These are phyloP conservation scores for Aegilops bicornis DNA, from an alignment of 176 grass and related monocot genomes.

Conservation along the genomic window DNA sequence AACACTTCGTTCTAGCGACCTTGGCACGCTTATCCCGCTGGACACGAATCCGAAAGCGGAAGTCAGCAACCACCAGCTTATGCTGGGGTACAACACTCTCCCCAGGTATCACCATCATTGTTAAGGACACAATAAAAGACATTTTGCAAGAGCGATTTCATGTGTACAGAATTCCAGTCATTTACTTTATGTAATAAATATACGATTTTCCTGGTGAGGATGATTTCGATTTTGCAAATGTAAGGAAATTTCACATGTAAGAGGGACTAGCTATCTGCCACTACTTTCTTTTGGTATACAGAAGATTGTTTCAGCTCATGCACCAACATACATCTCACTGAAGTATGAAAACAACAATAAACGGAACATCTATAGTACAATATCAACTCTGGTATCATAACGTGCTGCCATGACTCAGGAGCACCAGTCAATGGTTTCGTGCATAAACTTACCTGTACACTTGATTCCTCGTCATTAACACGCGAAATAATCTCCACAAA, in stretches of 20 bases:
- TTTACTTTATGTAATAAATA: slow-evolving; percentile 10
- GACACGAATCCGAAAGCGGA: no score
- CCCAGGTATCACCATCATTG: no score
- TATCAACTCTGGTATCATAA: slow-evolving; percentile 18
- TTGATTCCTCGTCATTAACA: slow-evolving; percentile 98
- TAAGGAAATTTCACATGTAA: slow-evolving; percentile 11
- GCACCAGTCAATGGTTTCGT: background rate
- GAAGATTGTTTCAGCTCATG: background rate
- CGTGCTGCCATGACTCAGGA: background rate
- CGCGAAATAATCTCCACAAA: slow-evolving; percentile 99
- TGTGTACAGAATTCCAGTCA: background rate
- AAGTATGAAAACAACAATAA: slow-evolving; percentile 9
- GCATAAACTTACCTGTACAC: slow-evolving; percentile 75
- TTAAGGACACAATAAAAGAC: background rate
- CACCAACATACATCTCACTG: background rate
- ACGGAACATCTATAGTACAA: slow-evolving; percentile 12
- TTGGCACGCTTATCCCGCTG: no score
- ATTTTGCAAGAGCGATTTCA: background rate
- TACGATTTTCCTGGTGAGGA: background rate
- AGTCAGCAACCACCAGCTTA: no score
- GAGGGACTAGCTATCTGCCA: slow-evolving; percentile 24
- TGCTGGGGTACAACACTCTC: no score
- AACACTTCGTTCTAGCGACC: no score
- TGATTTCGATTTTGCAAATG: slow-evolving; percentile 12
- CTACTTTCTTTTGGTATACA: background rate